A percentile compares a stretch with the other conserved stretches of the same genome.
phyloP scores from a whole-genome alignment of 148 eudicot species.

The Silene latifolia region DNA sequence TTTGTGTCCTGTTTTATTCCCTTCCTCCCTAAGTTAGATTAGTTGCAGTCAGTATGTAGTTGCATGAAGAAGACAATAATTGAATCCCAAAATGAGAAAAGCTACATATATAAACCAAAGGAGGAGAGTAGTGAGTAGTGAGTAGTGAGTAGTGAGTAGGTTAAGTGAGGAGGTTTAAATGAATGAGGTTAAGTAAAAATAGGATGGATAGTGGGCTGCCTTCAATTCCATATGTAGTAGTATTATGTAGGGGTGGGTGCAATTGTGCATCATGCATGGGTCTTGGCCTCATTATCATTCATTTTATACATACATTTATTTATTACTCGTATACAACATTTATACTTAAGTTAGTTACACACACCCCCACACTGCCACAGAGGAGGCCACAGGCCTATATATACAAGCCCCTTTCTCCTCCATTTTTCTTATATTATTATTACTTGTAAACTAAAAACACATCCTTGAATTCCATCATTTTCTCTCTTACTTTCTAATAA shows the following conservation, averaged over 20 bases:
- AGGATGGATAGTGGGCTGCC: conserved; percentile 13
- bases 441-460: neutral
- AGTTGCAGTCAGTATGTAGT: too few relatives aligned
- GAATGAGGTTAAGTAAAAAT: too few relatives aligned
- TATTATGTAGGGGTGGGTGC: conserved; percentile 19
- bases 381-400: neutral
- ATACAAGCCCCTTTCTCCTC: conserved; percentile 16
- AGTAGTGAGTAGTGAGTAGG: neutral
- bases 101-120: neutral
- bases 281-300: conserved; percentile 21
- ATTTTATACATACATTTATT: too few relatives aligned
- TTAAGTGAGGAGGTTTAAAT: too few relatives aligned
- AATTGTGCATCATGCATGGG: conserved; percentile 11
- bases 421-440: neutral
- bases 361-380: too few relatives aligned
- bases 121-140: conserved; percentile 6
- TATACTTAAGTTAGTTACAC: too few relatives aligned
- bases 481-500: conserved; percentile 5
- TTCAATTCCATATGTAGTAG: conserved; percentile 10
- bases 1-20: too few relatives aligned
- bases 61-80: neutral
- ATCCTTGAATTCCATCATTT: neutral
- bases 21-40: too few relatives aligned
- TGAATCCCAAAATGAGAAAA: conserved; percentile 12
- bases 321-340: too few relatives aligned